A percentile compares a stretch with the other conserved stretches of the same genome.
phyloP scores from a whole-genome alignment of 768 basidiomycete species.

The Boletus insuetus region DNA sequence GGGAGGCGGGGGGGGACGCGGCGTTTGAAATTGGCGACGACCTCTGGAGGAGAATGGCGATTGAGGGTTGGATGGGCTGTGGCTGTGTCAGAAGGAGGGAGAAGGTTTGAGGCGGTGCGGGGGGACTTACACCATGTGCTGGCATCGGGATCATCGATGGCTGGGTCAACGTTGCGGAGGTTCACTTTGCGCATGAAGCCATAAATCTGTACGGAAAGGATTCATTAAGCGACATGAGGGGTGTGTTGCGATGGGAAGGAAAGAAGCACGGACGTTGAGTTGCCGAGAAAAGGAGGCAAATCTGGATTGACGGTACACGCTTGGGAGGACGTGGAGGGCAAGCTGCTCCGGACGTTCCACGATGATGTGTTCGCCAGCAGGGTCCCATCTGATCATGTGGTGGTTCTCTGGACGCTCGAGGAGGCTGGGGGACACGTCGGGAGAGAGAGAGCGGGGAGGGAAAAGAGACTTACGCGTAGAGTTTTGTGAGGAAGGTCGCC shows the following conservation, averaged over 20 bases:
- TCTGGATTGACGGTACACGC: constrained; percentile 93
- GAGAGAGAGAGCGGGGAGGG: constrained; percentile 10
- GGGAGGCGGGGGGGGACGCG: constrained; percentile 91
- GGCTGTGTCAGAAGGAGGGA: constrained; percentile 24
- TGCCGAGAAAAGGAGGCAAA: constrained; percentile 97
- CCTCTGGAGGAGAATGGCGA: constrained; percentile 84
- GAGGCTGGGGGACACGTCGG: constrained; percentile 48
- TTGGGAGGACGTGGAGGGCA: constrained; percentile 89
- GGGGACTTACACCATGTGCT: constrained; percentile 89
- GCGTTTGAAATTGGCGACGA: constrained; percentile 92
- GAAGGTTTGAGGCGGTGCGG: constrained; percentile 15
- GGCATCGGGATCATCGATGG: constrained; percentile 93
- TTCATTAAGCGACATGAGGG: constrained; percentile 24
- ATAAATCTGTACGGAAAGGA: constrained; percentile 68
- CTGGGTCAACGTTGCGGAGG: constrained; percentile 91
- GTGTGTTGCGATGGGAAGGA: constrained; percentile 24
- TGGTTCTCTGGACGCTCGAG: constrained; percentile 91
- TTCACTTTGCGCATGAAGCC: constrained; percentile 99
- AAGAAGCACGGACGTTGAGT: constrained; percentile 74
- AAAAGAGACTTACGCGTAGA: constrained; percentile 76
- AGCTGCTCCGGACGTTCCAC: constrained; percentile 93
- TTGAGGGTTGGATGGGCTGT: constrained; percentile 89
- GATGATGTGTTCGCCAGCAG: constrained; percentile 91
- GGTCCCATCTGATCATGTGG: constrained; percentile 97
- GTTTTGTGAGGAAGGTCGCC: constrained; percentile 95